Evolutionary conservation across 305 asterid genomes (phyloP), one percentile per base, ranked within the genome.

Genomic region (Fraxinus velutina): DNA sequence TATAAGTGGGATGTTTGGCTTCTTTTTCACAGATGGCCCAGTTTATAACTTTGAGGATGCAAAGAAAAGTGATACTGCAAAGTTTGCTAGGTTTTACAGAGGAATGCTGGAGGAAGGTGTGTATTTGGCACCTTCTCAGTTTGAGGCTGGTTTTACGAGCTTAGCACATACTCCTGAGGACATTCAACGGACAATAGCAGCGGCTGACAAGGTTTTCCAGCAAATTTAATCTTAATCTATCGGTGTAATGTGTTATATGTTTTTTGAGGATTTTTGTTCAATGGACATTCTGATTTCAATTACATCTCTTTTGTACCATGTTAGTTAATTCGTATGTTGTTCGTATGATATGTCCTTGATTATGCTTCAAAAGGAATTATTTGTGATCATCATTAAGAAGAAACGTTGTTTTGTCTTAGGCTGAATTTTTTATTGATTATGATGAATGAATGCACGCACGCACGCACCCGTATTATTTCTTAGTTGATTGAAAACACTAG

Each of bases 101-200:
- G 98, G 96, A 44, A 94, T 96, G 99, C 87, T 96, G 80, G 97
- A 94, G 87, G 98, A 94, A 88, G 99, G 99, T 1, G 94, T 96
- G 34, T 96, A 96, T 80, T 87, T 96, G 0, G 99, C 99, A 0
- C 99, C 98, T 17, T 96, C 99, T 6, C 98, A 96, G 80, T 96
- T 96, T 64, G 99, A 96, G 89, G 99, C 98, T 62, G 99, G 99
- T 36, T 96, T 96, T 82, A 94, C 97, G 1, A 86, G 99, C 89
- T 88, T 96, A 81, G 90, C 98, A 9, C 99, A 96, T 77, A 89
- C 97, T 19, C 15, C 82, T 2, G 94, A 89, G 90, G 99, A 96
- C 76, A 91, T 96, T 86, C 92, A 92, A 79, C 79, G 83, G 86
- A 94, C 99, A 5, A 83, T 96, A 55, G 93, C 91, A 9, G 98